Percentiles rank a stretch among this genome's conserved stretches.
These are phyloP conservation scores for Antitrichia curtipendula DNA, from an alignment of 225 moss, liverwort and hornwort genomes.

Conservation along the genomic window DNA sequence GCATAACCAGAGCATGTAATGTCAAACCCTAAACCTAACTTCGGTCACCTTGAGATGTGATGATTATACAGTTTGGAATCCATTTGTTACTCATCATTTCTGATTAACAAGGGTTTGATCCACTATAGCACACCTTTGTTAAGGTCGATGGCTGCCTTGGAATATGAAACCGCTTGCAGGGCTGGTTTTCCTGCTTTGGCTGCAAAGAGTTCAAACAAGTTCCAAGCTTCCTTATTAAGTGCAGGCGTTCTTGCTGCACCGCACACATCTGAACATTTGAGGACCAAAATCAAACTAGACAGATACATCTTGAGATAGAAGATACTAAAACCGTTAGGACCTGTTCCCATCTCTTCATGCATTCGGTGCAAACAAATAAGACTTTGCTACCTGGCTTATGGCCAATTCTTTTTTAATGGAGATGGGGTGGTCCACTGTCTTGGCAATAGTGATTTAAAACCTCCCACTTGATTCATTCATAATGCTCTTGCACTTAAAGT, in stretches of 20 bases:
- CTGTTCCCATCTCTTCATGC: not conserved
- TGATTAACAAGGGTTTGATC: not conserved
- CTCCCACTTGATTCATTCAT: not conserved
- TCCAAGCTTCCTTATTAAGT: not conserved
- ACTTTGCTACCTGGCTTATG: not conserved
- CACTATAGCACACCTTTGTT: not conserved
- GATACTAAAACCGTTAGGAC: too few species aligned
- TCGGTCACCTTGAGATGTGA: not conserved
- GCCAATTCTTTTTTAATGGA: not conserved
- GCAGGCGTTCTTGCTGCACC: not conserved
- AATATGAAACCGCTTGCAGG: not conserved
- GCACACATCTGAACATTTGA: not conserved
- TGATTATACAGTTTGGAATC: not conserved
- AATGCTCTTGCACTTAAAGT: not conserved
- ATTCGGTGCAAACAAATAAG: not conserved
- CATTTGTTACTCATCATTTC: not conserved
- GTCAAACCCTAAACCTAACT: not conserved
- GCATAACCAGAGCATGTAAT: not conserved
- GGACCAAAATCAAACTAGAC: not conserved
- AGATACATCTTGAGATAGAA: not conserved
- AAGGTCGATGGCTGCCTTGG: slow-evolving; percentile 3
- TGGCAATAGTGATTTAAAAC: not conserved
- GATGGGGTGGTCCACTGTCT: not conserved
- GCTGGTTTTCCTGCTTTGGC: not conserved
- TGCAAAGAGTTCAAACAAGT: not conserved